Base-by-base conservation (phyloP, 345 rosid species). In the Abelmoschus esculentus region DNA sequence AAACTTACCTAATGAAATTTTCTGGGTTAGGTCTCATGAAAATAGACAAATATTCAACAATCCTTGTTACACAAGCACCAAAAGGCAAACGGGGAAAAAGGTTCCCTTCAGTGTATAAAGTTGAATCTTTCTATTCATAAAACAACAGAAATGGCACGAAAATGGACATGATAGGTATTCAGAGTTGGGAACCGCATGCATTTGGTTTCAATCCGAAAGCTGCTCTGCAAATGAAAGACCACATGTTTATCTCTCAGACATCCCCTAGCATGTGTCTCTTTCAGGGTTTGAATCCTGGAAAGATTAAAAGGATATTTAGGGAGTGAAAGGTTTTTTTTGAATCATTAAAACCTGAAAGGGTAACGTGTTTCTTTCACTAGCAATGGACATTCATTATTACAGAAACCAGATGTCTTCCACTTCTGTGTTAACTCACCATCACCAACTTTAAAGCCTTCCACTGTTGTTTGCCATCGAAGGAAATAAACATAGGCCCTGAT, bases 331-430 rank as follows among this genome's bases (percentile, higher is more conserved):
- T 65, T 22, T 40, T 57, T 56, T 19, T 31, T 38, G 42, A 28
- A 57, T 57, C 55, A 14, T n/a, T 69, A 36, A 42, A 69, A 57
- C 49, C 52, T 70, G 64, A n/a, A 70, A 40, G 60, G 55, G 29
- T 58, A 17, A 28, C 40, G 6, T 58, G 38, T n/a, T 57, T 42
- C 28, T 22, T 3, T 57, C 66, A 56, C 40, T 42, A 70, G 6
- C 6, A 17, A 42, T 29, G n/a, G 18, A 13, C 66, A 70, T 66
- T 46, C 66, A 47, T 59, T 58, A 28, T 26, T 58, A 26, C 46
- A 15, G 57, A 42, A 40, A 58, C 31, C 32, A 70, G 57, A 70
- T 70, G 66, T 3, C 56, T 70, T 70, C 58, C 66, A 59, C 66
- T 59, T 56, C 47, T 59, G 26, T 59, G 60, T 70, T 6, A 40